phyloP scores from a whole-genome alignment of 129 eudicot species.

The Arctium lappa region DNA sequence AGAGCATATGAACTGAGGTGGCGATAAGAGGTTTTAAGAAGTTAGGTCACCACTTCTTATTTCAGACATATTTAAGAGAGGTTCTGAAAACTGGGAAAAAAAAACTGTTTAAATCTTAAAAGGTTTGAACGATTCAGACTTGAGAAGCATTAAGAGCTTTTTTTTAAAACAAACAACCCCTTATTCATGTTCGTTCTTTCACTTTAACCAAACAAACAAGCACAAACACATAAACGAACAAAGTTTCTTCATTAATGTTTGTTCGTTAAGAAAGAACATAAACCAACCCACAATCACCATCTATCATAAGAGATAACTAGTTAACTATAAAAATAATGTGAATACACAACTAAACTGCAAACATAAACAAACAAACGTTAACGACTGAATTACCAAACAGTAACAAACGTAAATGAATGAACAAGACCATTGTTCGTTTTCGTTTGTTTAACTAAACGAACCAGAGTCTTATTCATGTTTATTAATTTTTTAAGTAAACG shows the following conservation, averaged over 20 bases:
- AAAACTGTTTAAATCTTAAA: no score
- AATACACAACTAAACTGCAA: neutral
- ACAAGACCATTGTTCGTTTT: neutral
- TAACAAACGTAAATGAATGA: neutral
- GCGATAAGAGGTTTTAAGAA: no score
- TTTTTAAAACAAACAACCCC: no score
- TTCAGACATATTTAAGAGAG: no score
- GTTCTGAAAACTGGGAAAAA: no score
- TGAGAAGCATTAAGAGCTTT: no score
- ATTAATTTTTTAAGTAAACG: neutral
- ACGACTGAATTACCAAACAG: neutral
- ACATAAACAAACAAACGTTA: neutral
- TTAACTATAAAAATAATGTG: neutral
- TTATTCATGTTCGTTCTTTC: no score
- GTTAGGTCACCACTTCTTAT: no score
- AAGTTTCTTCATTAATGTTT: neutral
- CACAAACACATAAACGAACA: neutral
- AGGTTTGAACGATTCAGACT: no score
- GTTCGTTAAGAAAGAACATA: no score
- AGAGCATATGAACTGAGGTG: no score
- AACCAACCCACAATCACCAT: neutral
- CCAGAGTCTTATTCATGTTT: neutral
- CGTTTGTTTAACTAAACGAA: no score
- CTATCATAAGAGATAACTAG: neutral
- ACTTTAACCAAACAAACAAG: neutral